A percentile compares a stretch with the other conserved stretches of the same genome.
Evolutionary conservation across 2,329 filamentous ascomycete species (phyloP).

Genomic region (Penicillium sp.): DNA sequence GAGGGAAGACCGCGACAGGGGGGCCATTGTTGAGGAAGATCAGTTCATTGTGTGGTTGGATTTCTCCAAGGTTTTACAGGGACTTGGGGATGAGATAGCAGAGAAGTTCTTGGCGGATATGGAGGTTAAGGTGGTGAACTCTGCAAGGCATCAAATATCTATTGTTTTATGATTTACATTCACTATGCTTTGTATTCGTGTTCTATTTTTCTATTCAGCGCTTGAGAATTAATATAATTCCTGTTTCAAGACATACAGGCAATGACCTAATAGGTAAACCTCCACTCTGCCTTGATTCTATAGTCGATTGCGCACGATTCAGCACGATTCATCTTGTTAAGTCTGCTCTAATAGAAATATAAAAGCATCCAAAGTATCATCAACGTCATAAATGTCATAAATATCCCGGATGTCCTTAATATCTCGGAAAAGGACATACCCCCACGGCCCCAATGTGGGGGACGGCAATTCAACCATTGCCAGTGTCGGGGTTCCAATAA

Average conservation of each 20-base stretch:
- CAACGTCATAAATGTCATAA: not conserved
- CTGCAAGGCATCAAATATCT: not conserved
- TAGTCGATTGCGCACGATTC: not conserved
- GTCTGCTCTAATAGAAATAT: not conserved
- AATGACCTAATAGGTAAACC: not conserved
- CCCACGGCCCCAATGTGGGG: slow-evolving; percentile 1
- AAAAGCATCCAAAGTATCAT: not conserved
- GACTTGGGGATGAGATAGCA: not conserved
- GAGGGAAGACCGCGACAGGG: slow-evolving; percentile 34
- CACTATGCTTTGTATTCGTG: not conserved
- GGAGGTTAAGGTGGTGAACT: not conserved
- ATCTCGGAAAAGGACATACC: not conserved
- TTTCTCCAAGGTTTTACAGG: not conserved
- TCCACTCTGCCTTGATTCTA: not conserved
- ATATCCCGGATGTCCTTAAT: not conserved
- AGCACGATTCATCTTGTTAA: not conserved
- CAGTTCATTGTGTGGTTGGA: slow-evolving; percentile 17
- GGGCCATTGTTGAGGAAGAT: slow-evolving; percentile 27
- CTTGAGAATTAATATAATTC: not conserved
- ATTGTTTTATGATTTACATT: not conserved
- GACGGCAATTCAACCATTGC: not conserved
- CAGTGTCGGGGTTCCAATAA: not conserved
- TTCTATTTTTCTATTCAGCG: not conserved
- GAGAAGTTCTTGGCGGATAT: slow-evolving; percentile 13
- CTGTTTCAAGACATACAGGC: not conserved